Conservation (phyloP, 257 asterid genomes). For the Gentiana macrophylla region DNA sequence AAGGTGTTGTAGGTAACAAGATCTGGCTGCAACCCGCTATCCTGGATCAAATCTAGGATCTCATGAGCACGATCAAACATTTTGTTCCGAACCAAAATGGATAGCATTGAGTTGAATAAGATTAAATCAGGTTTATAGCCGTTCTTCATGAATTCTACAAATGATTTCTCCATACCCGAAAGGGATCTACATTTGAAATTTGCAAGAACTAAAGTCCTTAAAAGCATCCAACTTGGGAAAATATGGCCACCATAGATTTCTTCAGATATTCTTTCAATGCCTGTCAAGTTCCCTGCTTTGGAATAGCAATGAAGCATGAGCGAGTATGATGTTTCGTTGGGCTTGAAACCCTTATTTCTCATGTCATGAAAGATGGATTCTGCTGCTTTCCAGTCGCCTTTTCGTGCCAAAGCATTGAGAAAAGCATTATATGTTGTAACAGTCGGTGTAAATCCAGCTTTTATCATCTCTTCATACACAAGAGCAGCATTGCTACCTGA, state of each 20-base stretch:
- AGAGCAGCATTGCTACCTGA: slow-evolving; percentile 54
- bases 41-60: slow-evolving; percentile 47
- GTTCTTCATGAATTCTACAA: slow-evolving; percentile 59
- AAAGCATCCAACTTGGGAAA: slow-evolving; percentile 87
- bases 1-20: slow-evolving; percentile 73
- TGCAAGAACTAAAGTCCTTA: slow-evolving; percentile 68
- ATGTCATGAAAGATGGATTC: slow-evolving; percentile 58
- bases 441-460: slow-evolving; percentile 76
- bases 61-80: slow-evolving; percentile 77
- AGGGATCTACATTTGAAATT: slow-evolving; percentile 75
- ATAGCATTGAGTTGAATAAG: slow-evolving; percentile 70
- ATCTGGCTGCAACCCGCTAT: slow-evolving; percentile 67
- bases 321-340: slow-evolving; percentile 69
- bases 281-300: slow-evolving; percentile 67
- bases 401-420: slow-evolving; percentile 72
- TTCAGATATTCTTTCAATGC: slow-evolving; percentile 64
- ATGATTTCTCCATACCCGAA: slow-evolving; percentile 83
- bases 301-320: slow-evolving; percentile 82
- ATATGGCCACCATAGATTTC: slow-evolving; percentile 76
- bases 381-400: slow-evolving; percentile 77
- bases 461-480: slow-evolving; percentile 74
- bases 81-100: slow-evolving; percentile 62
- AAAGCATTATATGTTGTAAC: slow-evolving; percentile 79
- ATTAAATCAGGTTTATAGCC: slow-evolving; percentile 84
- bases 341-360: slow-evolving; percentile 77